Evolutionary conservation across 2,329 filamentous ascomycete genomes (phyloP), one percentile per base, ranked within the genome.

Genomic region (Ophiostoma australiae): DNA sequence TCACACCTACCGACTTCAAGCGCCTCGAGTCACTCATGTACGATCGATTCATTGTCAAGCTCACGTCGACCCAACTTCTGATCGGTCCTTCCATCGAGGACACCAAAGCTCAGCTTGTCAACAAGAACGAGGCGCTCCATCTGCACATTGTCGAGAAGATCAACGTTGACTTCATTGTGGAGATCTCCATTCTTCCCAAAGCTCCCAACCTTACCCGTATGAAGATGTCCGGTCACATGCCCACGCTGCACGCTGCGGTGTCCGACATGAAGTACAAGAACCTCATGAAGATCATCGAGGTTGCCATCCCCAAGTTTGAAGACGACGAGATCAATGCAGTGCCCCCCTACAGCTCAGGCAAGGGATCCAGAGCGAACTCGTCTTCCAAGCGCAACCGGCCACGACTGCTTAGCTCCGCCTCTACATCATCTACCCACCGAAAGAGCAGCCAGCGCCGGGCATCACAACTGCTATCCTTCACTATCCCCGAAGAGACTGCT

Each of bases 201-300:
- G 93, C 93, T 0, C 91, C 94, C 0, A 96, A 97, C 74, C 83
- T 99, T 68, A 96, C 95, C 17, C 95, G 95, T 76, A 90, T 97
- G 75, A 91, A 92, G 73, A 88, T 99, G 44, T 96, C 93, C 1
- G 95, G 95, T 1, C 93, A 96, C 76, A 84, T 99, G 70, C 95
- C 96, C 0, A 89, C 98, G 69, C 84, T 99, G 0, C 94, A 98
- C 78, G 95, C 92, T 13, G 92, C 91, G 0, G 90, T 96, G 52
- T 98, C 95, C 0, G 96, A 99, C 76, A 89, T 89, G 52, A 99
- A 99, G 79, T 99, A 99, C 83, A 99, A 98, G 82, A 94, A 89
- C 66, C 80, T 99, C 72, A 99, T 99, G 95, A 94, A 89, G 76
- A 85, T 99, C 63, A 94, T 99, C 73, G 94, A 99, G 72, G 93